Base-by-base conservation (phyloP, 2,329 filamentous ascomycete genomes). In the Fusarium sp. region DNA sequence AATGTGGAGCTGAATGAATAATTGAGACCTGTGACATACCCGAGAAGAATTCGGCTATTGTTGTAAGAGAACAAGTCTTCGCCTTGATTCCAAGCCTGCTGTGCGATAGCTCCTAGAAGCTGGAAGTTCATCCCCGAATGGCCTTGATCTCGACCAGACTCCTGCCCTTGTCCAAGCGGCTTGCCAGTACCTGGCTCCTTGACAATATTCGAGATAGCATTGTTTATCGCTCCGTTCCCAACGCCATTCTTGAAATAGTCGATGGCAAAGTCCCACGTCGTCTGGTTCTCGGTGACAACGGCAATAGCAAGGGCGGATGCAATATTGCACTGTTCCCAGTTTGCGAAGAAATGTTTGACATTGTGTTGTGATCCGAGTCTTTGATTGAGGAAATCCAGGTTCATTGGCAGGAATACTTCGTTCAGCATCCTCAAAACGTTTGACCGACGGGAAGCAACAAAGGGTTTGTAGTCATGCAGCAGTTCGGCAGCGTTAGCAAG, bases 401-500 rank as follows among this genome's bases (percentile, higher is more conserved):
- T 59, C 56, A 59, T 59, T 4, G 51, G 56, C 8, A 59, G 5
- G 6, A 59, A 57, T 12, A 59, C 8, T 24, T 44, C 40, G 15
- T 22, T n/a, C 4, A 59, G 13, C 38, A 59, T 34, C 7, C 2
- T 15, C 0, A 44, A 5, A 2, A 57, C 38, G 2, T 34, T 57
- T 2, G 49, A 2, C 4, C 54, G 18, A 1, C 49, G 49, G 24
- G 5, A 6, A 25, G 24, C 24, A 4, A 41, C 51, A 16, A 59
- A 59, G 3, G 56, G 38, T 11, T 53, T 27, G 53, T 83, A 80
- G 22, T 60, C 68, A 3, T 81, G 73, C 47, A 84, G 72, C 3
- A 84, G 74, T 62, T 85, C 84, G 0, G 78, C 84, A 0, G 80
- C 83, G 48, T 85, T 85, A 18, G 83, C 83, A 15, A 85, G 73